These are phyloP conservation scores for Abrus precatorius DNA, from an alignment of 306 rosid species.

Conservation along the genomic window DNA sequence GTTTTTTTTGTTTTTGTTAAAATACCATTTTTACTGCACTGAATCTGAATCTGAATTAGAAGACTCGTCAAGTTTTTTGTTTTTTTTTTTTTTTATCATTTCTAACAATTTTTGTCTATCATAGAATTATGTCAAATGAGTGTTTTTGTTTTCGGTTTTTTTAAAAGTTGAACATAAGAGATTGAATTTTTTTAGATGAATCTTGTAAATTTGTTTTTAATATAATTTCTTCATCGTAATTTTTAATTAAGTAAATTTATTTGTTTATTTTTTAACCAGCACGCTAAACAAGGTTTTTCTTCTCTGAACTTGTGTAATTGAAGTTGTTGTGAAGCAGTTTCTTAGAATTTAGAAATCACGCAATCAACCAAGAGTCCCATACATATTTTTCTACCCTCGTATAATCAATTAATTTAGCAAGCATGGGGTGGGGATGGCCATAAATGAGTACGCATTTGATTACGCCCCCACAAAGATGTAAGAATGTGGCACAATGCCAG, in stretches of 20 bases:
- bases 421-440: slow-evolving; percentile 43
- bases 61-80: too few species aligned
- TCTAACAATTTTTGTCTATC: neutral
- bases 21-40: too few species aligned
- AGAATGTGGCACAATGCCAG: neutral
- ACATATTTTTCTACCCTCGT: slow-evolving; percentile 8
- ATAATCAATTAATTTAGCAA: slow-evolving; percentile 26
- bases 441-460: slow-evolving; percentile 42
- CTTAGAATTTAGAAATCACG: slow-evolving; percentile 1
- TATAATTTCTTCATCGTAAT: too few species aligned
- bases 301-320: neutral
- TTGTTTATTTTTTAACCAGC: too few species aligned
- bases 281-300: too few species aligned
- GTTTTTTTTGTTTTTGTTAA: neutral
- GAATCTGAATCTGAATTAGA: too few species aligned
- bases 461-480: slow-evolving; percentile 23
- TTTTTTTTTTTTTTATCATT: neutral
- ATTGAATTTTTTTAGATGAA: too few species aligned
- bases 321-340: slow-evolving; percentile 12
- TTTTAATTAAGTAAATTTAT: too few species aligned
- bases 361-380: slow-evolving; percentile 10
- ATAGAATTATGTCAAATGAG: neutral
- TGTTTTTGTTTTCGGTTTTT: neutral
- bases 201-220: too few species aligned
- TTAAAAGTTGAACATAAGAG: too few species aligned